Evolutionary conservation across 495 filamentous ascomycete genomes (phyloP), one percentile per base, ranked within the genome.

Genomic region (Symbiotaphrina buchneri): DNA sequence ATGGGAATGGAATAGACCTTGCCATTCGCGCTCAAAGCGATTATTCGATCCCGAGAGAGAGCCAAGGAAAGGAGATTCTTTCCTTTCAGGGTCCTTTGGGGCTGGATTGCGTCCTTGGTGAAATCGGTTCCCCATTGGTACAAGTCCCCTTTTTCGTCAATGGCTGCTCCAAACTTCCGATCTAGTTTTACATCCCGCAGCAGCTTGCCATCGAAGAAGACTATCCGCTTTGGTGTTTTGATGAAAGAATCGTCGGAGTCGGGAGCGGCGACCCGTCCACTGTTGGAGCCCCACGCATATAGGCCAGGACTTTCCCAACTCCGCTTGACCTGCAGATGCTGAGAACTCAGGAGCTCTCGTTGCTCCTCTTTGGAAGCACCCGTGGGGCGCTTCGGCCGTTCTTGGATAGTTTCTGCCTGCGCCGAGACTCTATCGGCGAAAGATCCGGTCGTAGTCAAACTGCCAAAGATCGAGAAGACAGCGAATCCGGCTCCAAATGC

Each of bases 271-370:
- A 94, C 85, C 32, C 59, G 56, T 23, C 84, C 78, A n/a, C 54
- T 60, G 43, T 97, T 97, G 2, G 74, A 76, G 10, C 87, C 87
- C 85, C 87, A 97, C 18, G 71, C 68, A 53, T 91, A 93, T 1
- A 94, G 74, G 0, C 79, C 87, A 2, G 87, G 85, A 33, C 77
- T 72, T 49, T 83, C 81, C 66, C 77, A 73, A 45, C 79, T 90
- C 43, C 65, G 71, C 57, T 80, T 83, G 23, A 85, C 76, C 51
- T 92, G 78, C 11, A 82, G 54, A 47, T 84, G 78, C 41, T 82
- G 69, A 6, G 68, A 71, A 41, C 74, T 74, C 13, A 84, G 63
- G 19, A 71, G 40, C 34, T 85, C 75, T 35, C 77, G 55, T 30
- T 63, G 63, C 21, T 78, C 70, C 44, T 83, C 75, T 36, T 65